Evolutionary conservation across 2,329 filamentous ascomycete species (phyloP).

Genomic region (Penicillium sp.): DNA sequence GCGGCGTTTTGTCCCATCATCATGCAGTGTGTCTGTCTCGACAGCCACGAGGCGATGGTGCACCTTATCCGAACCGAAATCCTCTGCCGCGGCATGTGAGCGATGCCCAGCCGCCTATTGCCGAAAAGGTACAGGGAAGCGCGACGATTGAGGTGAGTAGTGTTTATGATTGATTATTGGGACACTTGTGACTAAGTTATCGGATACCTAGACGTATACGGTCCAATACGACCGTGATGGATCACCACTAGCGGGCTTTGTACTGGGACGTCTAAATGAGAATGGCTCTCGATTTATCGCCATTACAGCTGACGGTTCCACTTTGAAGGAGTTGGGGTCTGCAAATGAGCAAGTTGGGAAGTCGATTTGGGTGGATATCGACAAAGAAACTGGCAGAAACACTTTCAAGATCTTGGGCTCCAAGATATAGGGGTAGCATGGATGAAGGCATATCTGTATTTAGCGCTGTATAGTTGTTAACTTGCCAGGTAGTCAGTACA

Average conservation of each 20-base stretch:
- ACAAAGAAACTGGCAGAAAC: background rate
- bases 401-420: background rate
- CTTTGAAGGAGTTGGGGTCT: background rate
- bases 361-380: background rate
- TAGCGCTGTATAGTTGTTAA: background rate
- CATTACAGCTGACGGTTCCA: background rate
- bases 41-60: slow-evolving; percentile 42
- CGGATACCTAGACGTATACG: background rate
- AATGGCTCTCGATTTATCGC: slow-evolving; percentile 1
- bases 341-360: background rate
- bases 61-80: background rate
- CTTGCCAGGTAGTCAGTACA: background rate
- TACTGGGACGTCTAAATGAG: background rate
- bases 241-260: background rate
- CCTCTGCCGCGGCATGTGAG: background rate
- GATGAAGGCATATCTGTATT: background rate
- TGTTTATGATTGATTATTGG: background rate
- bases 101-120: background rate
- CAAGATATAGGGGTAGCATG: background rate
- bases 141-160: background rate
- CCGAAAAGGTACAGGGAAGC: background rate
- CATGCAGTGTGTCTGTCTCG: slow-evolving; percentile 62
- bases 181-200: background rate
- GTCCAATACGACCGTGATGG: slow-evolving; percentile 10
- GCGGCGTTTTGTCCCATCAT: slow-evolving; percentile 67